Evolutionary conservation across 2,329 filamentous ascomycete genomes (phyloP), one percentile per base, ranked within the genome.

Genomic region (Alternaria triticina): DNA sequence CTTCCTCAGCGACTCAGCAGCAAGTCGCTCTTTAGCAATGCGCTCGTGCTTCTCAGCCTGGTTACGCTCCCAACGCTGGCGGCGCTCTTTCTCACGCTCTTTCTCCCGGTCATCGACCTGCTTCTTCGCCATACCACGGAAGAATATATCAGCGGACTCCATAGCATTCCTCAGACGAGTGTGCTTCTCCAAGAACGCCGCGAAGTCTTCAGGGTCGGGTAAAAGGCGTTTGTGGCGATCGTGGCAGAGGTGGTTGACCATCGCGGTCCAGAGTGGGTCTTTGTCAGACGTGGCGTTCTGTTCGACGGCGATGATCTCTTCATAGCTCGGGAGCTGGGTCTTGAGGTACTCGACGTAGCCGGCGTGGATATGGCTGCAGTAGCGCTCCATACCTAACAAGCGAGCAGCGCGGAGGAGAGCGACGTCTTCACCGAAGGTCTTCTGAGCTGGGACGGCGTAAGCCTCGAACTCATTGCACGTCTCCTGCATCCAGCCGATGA

Each of bases 211-310:
- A 8, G 54, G 10, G 36, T 70, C 61, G 4, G 61, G 63, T 8
- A 68, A 55, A 1, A 51, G 28, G 7, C 40, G 20, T 20, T 55
- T 51, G 46, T 56, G 27, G 17, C 62, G 67, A 4, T 49, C 33
- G 27, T 67, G 46, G 17, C 52, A 51, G 5, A 71, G 62, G 33
- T 61, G 55, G 23, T 71, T 70, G 22, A 71, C 59, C 62, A 71
- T 67, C 5, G 27, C 11, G 2, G 66, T 69, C 64, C 62, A 70
- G 3, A 69, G 49, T 3, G 68, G 66, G 36, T 71, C 64, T 28
- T 60, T 59, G 17, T 60, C 33, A 13, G 58, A 60, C 8, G 55
- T 59, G 2, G 43, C 44, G 30, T 59, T 64, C n/a, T 45, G 12
- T 43, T 62, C 64, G n/a, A 71, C 52, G 9, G 43, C 44, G 1